A percentile compares a stretch with the other conserved stretches of the same genome.
phyloP scores from a whole-genome alignment of 768 basidiomycete genomes.

The Rhodosporidiobolus sp. region DNA sequence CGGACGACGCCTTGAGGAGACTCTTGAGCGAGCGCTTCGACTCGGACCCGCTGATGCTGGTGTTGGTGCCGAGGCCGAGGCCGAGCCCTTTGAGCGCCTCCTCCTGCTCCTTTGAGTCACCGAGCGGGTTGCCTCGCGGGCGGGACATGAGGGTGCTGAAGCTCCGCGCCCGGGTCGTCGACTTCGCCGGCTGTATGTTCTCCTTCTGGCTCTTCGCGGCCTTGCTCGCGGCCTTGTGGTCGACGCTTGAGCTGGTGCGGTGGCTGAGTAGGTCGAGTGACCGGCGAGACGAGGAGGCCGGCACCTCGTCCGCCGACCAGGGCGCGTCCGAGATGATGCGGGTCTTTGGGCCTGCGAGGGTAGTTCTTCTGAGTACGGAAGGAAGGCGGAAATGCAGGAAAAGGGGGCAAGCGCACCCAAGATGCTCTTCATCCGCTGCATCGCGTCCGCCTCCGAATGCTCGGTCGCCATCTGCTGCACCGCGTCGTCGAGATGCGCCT shows the following conservation, averaged over 20 bases:
- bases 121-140: not conserved
- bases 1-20: slow-evolving; percentile 16
- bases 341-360: slow-evolving; percentile 12
- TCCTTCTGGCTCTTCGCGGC: slow-evolving; percentile 11
- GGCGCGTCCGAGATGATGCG: slow-evolving; percentile 31
- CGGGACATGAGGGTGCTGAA: slow-evolving; percentile 23
- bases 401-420: slow-evolving; percentile 30
- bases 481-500: slow-evolving; percentile 11
- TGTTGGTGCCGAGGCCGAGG: slow-evolving; percentile 4
- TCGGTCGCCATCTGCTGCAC: slow-evolving; percentile 11
- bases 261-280: not conserved
- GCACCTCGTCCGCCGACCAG: slow-evolving; percentile 19
- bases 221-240: not conserved
- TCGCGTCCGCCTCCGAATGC: slow-evolving; percentile 25
- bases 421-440: slow-evolving; percentile 34
- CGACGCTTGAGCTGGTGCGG: not conserved
- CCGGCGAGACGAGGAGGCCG: not conserved
- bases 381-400: not conserved
- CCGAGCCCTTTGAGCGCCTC: slow-evolving; percentile 25
- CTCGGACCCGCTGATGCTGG: not conserved
- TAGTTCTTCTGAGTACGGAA: not conserved
- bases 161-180: slow-evolving; percentile 12
- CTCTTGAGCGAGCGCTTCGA: slow-evolving; percentile 31
- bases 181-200: slow-evolving; percentile 22
- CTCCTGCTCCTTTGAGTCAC: slow-evolving; percentile 2